These are phyloP conservation scores for Lycium ferocissimum DNA, from an alignment of 257 asterid species.

Conservation along the genomic window DNA sequence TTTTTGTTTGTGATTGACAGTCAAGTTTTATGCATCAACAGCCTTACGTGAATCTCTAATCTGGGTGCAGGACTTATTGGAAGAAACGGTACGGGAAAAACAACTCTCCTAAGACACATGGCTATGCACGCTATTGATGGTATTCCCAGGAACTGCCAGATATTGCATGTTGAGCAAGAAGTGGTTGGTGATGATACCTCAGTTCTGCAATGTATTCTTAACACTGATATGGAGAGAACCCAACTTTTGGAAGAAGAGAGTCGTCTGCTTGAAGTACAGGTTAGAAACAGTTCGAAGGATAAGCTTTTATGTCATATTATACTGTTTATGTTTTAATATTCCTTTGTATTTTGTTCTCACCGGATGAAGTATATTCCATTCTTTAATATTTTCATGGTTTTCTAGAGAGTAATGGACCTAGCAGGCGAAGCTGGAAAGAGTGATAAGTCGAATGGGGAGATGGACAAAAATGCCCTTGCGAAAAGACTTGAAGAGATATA, in stretches of 20 bases:
- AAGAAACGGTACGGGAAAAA: constrained; percentile 98
- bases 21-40: constrained; percentile 11
- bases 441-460: constrained; percentile 49
- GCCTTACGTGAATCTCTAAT: constrained; percentile 26
- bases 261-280: constrained; percentile 80
- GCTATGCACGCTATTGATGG: constrained; percentile 99
- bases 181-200: constrained; percentile 85
- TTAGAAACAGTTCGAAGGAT: constrained; percentile 42
- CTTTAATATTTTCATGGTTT: constrained; percentile 28
- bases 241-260: constrained; percentile 89
- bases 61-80: constrained; percentile 86
- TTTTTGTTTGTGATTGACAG: constrained; percentile 3
- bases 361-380: constrained; percentile 22
- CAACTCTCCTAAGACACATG: constrained; percentile 95
- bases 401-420: constrained; percentile 66
- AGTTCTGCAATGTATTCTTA: constrained; percentile 91
- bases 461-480: constrained; percentile 61
- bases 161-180: constrained; percentile 98
- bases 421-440: constrained; percentile 63
- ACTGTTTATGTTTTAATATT: constrained; percentile 29
- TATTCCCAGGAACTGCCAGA: constrained; percentile 94
- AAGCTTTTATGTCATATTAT: constrained; percentile 26
- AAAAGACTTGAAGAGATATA: constrained; percentile 85
- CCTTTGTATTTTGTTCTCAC: constrained; percentile 32
- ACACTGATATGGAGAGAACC: constrained; percentile 83